These are phyloP conservation scores for Dictyophora rubrovolvata DNA, from an alignment of 768 basidiomycete genomes.

Conservation along the genomic window DNA sequence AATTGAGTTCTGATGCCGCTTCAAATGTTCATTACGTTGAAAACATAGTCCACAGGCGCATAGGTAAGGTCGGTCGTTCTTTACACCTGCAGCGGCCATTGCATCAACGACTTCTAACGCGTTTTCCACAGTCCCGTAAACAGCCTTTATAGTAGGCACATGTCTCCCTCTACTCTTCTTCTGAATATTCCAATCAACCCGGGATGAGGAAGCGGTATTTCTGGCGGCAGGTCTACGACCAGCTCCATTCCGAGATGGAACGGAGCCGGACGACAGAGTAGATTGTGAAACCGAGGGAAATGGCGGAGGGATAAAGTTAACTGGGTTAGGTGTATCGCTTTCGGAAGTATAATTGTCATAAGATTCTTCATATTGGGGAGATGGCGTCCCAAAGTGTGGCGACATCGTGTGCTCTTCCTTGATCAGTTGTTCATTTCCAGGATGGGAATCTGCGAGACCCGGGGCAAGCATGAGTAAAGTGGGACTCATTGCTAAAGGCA, in stretches of 20 bases:
- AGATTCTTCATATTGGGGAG: not conserved
- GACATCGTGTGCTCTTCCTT: not conserved
- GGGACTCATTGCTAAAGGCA: not conserved
- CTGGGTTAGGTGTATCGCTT: not conserved
- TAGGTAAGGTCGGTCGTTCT: conserved; percentile 40
- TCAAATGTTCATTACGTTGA: conserved; percentile 80
- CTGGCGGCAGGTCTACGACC: not conserved
- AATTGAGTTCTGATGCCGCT: conserved; percentile 79
- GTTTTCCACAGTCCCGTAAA: not conserved
- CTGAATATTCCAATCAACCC: conserved; percentile 12
- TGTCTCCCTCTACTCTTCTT: conserved; percentile 22
- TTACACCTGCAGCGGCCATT: not conserved
- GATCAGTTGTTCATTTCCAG: not conserved
- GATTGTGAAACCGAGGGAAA: not conserved
- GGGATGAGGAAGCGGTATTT: not conserved
- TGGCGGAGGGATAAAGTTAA: not conserved
- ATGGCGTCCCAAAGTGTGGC: not conserved
- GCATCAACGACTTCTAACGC: not conserved
- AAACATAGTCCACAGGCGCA: conserved; percentile 89
- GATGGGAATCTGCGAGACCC: not conserved
- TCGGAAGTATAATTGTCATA: not conserved
- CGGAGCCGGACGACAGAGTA: not conserved
- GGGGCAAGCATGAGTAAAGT: not conserved
- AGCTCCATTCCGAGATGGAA: not conserved
- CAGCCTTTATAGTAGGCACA: conserved; percentile 15